Base-by-base conservation (phyloP, 495 filamentous ascomycete species). In the Annulohypoxylon bovei region DNA sequence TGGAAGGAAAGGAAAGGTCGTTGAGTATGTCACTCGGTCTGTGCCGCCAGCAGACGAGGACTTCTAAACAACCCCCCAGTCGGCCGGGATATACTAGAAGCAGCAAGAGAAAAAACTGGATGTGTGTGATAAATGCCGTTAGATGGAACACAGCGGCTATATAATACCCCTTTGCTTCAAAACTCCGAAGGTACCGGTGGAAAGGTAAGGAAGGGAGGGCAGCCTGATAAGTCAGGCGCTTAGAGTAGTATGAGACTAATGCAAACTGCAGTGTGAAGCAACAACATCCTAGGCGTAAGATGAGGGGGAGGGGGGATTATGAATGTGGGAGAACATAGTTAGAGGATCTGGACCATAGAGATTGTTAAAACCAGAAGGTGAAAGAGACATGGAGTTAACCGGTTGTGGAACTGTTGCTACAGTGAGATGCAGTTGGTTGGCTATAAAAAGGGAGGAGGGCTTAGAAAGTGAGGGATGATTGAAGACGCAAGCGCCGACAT, bases 291-390 rank as follows among this genome's bases (percentile, higher is more conserved):
- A 62, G 57, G 56, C 70, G 68, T 61, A 32, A 76, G 66, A 61
- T 61, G 73, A 71, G 63, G 70, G 65, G 49, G 68, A 55, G 70
- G 49, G 60, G 46, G 73, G 67, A 67, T 74, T 75, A 74, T 68
- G 62, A 72, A 62, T 61, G 76, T 70, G 67, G 20, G 56, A 44
- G 57, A 68, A 67, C 49, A 65, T 20, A 39, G 62, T 33, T 53
- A 62, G 14, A 65, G 42, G 61, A 66, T 60, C 40, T 50, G 47
- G 65, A 50, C 58, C 65, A 59, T 56, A 49, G 67, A 70, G 62
- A 77, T 72, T 71, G 75, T 65, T 73, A 72, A 65, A 70, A 71
- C 57, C 72, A 81, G 80, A 81, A 65, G 61, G 59, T 44, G 44
- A 52, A 53, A 44, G 20, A 56, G 33, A 62, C 53, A 59, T 37